Base-by-base conservation (phyloP, 768 basidiomycete genomes). In the Trametes cinnabarina region DNA sequence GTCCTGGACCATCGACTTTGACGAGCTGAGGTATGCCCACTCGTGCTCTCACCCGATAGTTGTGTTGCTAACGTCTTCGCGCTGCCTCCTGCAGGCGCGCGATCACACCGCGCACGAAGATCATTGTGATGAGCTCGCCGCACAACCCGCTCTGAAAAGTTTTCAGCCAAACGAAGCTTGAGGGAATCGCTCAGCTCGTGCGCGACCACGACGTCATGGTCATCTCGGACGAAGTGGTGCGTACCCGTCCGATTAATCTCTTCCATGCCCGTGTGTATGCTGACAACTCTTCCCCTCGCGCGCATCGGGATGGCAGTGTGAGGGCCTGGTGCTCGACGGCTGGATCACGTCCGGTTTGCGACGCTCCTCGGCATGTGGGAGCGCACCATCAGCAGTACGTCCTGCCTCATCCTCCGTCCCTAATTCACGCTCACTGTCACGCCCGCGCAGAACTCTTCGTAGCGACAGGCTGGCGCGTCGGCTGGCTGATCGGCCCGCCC, bases 351-450 rank as follows among this genome's bases (percentile, higher is more conserved):
- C 51, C 87, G 95, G 55, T 88, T 98, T 65, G 95, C 95, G 1
- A 90, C 78, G 28, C 79, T 99, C n/a, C 95, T 94, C 4, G 92
- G 94, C 23, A 97, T 98, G 92, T 98, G 95, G 95, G 91, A 98
- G 61, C 86, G 96, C 43, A 99, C 96, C 0, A 85, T 99, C 42
- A 98, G 94, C 65, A 96, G 93, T 92, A 74, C 74, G 72, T 66
- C 14, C 3, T 32, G 6, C 30, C 30, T 32, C 6, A 6, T 32
- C 30, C 30, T 32, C 30, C 30, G n/a, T n/a, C n/a, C n/a, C n/a
- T n/a, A n/a, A n/a, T n/a, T n/a, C n/a, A n/a, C n/a, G n/a, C n/a
- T n/a, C 37, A 39, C 37, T 10, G 8, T 44, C 9, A 26, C 34
- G 58, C 26, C 72, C 30, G 30, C 30, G 30, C 30, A 94, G 93